Base-by-base conservation (phyloP, 2,329 filamentous ascomycete genomes). In the Ascochyta viciae-villosae region DNA sequence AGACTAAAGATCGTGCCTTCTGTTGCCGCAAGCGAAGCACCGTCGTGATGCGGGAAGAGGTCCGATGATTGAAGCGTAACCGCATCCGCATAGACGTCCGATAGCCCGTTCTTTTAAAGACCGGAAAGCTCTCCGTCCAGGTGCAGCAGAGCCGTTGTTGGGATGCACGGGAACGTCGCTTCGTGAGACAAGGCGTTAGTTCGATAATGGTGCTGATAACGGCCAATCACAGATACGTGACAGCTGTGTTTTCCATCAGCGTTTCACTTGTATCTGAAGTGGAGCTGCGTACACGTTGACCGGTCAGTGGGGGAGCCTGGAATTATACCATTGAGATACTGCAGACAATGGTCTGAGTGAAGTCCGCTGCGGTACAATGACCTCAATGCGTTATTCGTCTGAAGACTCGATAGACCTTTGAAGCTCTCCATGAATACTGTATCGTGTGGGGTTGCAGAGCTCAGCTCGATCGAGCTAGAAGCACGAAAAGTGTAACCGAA, bases 131-230 rank as follows among this genome's bases (percentile, higher is more conserved):
- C 22, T 43, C 47, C 42, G 46, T 41, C n/a, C 46, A 41, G 9
- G 41, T 46, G 35, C 46, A 50, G 22, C 27, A 50, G 26, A 44
- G 31, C 47, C 31, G 47, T 53, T 56, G 51, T 55, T 55, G 47
- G 37, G 46, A 47, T 46, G 27, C 45, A 44, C 40, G 45, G 39
- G 27, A 29, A 31, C 16, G 34, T 42, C 46, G 27, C 22, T 49
- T 45, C 45, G 47, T 47, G 53, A 41, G 42, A 47, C 29, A 33
- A 46, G 23, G 29, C 41, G n/a, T 46, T 50, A 46, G 47, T 31
- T 45, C 22, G 26, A 38, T 16, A 33, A 43, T 23, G n/a, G 23
- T 38, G 5, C 22, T 15, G 16, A 15, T 12, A 29, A 19, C 13
- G 10, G 16, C 53, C 42, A 51, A 51, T 56, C 43, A 56, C n/a